Evolutionary conservation across 345 rosid species (phyloP).

Genomic region (Hypericum androsaemum): DNA sequence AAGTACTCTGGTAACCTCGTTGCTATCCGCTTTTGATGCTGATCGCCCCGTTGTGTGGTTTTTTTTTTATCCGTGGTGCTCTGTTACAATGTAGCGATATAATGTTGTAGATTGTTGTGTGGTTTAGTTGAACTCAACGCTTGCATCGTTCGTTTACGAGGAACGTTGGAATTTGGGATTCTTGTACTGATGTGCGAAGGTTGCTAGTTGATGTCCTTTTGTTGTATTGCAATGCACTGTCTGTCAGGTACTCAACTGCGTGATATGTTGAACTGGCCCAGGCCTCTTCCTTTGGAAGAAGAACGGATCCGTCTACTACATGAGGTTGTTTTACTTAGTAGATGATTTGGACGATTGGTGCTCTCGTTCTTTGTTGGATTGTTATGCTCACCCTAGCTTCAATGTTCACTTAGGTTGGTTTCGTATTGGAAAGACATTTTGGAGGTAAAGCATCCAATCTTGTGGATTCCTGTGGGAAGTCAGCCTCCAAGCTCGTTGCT

Average conservation of each 20-base stretch:
- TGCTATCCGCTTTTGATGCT: neutral
- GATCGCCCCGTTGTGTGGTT: neutral
- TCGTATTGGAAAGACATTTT: conserved; percentile 57
- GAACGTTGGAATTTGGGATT: neutral
- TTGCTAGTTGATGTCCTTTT: too few relatives aligned
- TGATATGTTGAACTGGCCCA: conserved; percentile 60
- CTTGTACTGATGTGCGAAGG: too few relatives aligned
- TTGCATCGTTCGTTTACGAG: too few relatives aligned
- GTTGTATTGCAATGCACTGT: too few relatives aligned
- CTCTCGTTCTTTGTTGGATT: neutral
- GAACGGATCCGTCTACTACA: conserved; percentile 60
- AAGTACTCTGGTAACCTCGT: conserved; percentile 42
- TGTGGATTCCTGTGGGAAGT: conserved; percentile 57
- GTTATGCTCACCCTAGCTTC: neutral
- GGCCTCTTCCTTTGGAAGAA: conserved; percentile 78
- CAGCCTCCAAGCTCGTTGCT: conserved; percentile 65
- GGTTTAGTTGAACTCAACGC: too few relatives aligned
- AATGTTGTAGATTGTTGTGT: too few relatives aligned
- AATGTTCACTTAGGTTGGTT: conserved; percentile 41
- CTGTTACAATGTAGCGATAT: too few relatives aligned
- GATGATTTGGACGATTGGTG: neutral
- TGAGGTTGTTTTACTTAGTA: conserved; percentile 34
- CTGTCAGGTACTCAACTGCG: conserved; percentile 56
- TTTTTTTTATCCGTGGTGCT: too few relatives aligned
- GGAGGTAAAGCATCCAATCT: conserved; percentile 61